phyloP scores from a whole-genome alignment of 345 rosid genomes.

The Hypericum androsaemum region DNA sequence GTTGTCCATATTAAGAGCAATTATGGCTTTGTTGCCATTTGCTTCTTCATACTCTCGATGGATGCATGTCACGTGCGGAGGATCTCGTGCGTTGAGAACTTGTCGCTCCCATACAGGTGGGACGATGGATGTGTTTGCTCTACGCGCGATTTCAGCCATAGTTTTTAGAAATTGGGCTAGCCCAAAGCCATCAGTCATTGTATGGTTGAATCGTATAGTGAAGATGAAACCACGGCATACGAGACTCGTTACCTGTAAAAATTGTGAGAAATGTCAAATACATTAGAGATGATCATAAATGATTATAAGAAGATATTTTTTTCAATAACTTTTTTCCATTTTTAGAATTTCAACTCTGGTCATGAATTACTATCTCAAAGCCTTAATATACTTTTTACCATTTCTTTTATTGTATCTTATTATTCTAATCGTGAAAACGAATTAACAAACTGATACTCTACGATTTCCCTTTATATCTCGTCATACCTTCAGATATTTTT shows the following conservation, averaged over 20 bases:
- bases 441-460: too few species aligned
- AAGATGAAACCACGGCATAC: not conserved
- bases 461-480: too few species aligned
- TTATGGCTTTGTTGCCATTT: not conserved
- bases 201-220: conserved; percentile 5
- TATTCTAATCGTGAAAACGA: too few species aligned
- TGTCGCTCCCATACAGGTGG: conserved; percentile 11
- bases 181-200: conserved; percentile 11
- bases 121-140: conserved; percentile 2
- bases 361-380: too few species aligned
- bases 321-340: not conserved
- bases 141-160: conserved; percentile 12
- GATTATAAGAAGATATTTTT: not conserved
- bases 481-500: too few species aligned
- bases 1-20: not conserved
- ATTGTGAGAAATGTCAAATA: not conserved
- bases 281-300: not conserved
- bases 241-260: not conserved
- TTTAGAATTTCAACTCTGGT: too few species aligned
- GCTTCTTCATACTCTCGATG: conserved; percentile 10
- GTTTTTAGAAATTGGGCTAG: conserved; percentile 9
- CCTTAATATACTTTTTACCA: too few species aligned
- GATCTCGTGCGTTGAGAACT: conserved; percentile 4
- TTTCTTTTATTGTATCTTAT: too few species aligned
- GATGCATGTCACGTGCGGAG: conserved; percentile 6